Evolutionary conservation across 345 rosid genomes (phyloP).

Genomic region (Kandelia obovata): DNA sequence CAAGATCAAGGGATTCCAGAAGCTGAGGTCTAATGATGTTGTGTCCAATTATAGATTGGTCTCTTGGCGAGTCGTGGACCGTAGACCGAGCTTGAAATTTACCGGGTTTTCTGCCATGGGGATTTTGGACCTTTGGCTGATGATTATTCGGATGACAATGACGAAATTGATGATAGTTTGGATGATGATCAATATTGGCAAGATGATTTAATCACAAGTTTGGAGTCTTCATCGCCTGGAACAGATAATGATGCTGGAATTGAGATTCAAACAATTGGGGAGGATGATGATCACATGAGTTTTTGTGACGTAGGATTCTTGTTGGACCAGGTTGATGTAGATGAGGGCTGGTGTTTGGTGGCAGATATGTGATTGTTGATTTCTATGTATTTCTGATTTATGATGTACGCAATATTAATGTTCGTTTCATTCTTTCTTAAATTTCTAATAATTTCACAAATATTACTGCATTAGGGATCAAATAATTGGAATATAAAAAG

Average conservation of each 20-base stretch:
- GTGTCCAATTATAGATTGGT: slow-evolving; percentile 31
- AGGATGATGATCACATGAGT: slow-evolving; percentile 4
- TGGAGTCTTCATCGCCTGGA: not conserved
- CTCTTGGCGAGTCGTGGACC: slow-evolving; percentile 44
- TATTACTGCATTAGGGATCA: too few relatives aligned
- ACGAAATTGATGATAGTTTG: slow-evolving; percentile 7
- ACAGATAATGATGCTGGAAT: not conserved
- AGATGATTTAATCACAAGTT: slow-evolving; percentile 5
- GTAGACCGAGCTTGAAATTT: slow-evolving; percentile 23
- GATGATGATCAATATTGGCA: slow-evolving; percentile 14
- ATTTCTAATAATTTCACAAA: not conserved
- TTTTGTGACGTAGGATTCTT: slow-evolving; percentile 38
- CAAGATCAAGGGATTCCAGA: slow-evolving; percentile 18
- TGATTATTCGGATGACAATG: slow-evolving; percentile 19
- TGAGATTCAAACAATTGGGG: not conserved
- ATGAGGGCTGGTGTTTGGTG: slow-evolving; percentile 59
- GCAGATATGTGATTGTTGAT: slow-evolving; percentile 29
- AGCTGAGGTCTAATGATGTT: slow-evolving; percentile 13
- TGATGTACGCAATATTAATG: too few relatives aligned
- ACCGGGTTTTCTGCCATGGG: slow-evolving; percentile 47
- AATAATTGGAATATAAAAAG: too few relatives aligned
- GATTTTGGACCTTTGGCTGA: slow-evolving; percentile 38
- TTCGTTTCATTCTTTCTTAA: too few relatives aligned
- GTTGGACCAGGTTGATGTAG: slow-evolving; percentile 39
- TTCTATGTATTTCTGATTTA: too few relatives aligned